A percentile compares a stretch with the other conserved stretches of the same genome.
These are phyloP conservation scores for Diaporthe citri DNA, from an alignment of 2,329 filamentous ascomycete genomes.

Conservation along the genomic window DNA sequence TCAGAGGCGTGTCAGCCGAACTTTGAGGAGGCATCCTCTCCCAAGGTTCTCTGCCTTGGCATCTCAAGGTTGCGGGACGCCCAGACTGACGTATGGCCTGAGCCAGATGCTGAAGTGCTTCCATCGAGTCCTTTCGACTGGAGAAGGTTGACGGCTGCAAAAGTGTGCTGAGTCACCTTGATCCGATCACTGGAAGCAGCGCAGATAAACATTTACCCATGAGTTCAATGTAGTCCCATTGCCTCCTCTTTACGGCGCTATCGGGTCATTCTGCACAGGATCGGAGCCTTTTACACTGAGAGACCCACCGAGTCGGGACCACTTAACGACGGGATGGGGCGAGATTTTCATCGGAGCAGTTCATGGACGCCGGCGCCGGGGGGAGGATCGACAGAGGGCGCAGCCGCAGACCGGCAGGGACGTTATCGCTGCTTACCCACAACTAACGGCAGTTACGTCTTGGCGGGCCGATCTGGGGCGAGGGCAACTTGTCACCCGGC, in stretches of 20 bases:
- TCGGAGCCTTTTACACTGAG: neutral
- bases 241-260: neutral
- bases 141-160: neutral
- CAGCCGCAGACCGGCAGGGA: slow-evolving; percentile 21
- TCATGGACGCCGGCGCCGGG: slow-evolving; percentile 21
- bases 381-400: slow-evolving; percentile 12
- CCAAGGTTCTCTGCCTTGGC: too few relatives aligned
- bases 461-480: slow-evolving; percentile 6
- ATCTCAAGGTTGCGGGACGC: neutral
- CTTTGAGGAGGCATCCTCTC: neutral
- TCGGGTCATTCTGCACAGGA: slow-evolving; percentile 4
- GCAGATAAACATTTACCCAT: neutral
- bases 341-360: slow-evolving; percentile 29
- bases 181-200: neutral
- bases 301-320: slow-evolving; percentile 17
- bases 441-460: slow-evolving; percentile 16
- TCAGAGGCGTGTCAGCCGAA: slow-evolving; percentile 1
- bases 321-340: slow-evolving; percentile 15
- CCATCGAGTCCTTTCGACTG: neutral
- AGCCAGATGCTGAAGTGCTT: neutral
- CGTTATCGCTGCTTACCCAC: slow-evolving; percentile 27
- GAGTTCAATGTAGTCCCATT: neutral
- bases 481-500: slow-evolving; percentile 25
- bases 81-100: neutral
- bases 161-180: neutral